Percentiles rank a stretch among this genome's conserved stretches.
Conservation (phyloP, 441 rosid species). For the Flueggea neowawraea region DNA sequence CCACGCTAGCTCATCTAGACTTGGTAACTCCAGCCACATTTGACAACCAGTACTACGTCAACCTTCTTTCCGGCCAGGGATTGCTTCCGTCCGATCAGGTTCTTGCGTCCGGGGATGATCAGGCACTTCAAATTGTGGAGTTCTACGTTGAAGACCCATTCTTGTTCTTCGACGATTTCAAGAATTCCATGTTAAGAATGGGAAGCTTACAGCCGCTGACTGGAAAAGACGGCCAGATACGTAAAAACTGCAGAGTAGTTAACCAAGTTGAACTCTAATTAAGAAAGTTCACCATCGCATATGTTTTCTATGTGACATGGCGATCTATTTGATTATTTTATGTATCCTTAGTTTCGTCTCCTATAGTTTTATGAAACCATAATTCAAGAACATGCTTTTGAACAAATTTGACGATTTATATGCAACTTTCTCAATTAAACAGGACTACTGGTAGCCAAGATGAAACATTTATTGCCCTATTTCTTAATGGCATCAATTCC, state of each 20-base stretch:
- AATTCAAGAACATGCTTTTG: no score
- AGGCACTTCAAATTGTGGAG: constrained; percentile 45
- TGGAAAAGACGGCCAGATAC: constrained; percentile 32
- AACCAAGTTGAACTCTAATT: constrained; percentile 19
- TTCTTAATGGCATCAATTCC: no score
- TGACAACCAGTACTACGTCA: constrained; percentile 77
- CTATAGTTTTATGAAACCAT: no score
- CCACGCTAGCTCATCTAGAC: constrained; percentile 57
- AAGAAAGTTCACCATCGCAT: no score
- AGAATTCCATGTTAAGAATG: constrained; percentile 67
- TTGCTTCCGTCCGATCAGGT: constrained; percentile 78
- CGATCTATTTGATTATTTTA: no score
- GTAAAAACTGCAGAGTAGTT: constrained; percentile 49
- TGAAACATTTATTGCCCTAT: no score
- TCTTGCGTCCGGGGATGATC: constrained; percentile 41
- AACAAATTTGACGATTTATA: no score
- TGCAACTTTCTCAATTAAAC: no score
- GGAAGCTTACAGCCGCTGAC: constrained; percentile 36
- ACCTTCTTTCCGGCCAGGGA: constrained; percentile 76
- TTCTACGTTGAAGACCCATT: constrained; percentile 49
- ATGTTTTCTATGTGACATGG: no score
- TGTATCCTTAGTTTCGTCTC: no score
- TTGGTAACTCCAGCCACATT: constrained; percentile 68
- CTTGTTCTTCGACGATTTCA: constrained; percentile 64
- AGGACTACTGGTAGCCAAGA: no score